Evolutionary conservation across 1,139 yeast genomes (phyloP).

Genomic region (Geotrichum klebahnii): DNA sequence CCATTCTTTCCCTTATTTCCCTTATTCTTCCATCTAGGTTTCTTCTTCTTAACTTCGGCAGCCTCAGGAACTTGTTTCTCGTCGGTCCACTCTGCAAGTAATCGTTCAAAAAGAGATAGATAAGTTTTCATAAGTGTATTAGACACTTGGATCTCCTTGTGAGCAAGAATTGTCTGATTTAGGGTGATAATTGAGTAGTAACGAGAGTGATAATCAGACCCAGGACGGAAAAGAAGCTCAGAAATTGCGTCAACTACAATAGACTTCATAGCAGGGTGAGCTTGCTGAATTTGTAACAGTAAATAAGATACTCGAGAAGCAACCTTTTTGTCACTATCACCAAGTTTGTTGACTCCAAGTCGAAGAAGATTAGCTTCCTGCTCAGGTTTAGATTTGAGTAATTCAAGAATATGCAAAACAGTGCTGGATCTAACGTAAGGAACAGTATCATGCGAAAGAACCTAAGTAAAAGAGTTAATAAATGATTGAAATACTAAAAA

Average conservation of each 20-base stretch:
- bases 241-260: conserved; percentile 74
- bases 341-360: conserved; percentile 87
- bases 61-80: conserved; percentile 38
- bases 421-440: conserved; percentile 80
- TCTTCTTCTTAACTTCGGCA: conserved; percentile 42
- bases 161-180: conserved; percentile 85
- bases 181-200: conserved; percentile 84
- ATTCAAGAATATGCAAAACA: conserved; percentile 70
- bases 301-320: conserved; percentile 84
- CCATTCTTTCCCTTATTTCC: conserved; percentile 61
- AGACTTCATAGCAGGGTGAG: conserved; percentile 93
- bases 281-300: conserved; percentile 74
- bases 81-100: conserved; percentile 65
- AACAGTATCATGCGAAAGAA: conserved; percentile 83
- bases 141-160: conserved; percentile 71
- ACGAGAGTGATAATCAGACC: conserved; percentile 78
- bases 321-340: conserved; percentile 88
- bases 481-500: background rate
- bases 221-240: conserved; percentile 72
- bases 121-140: conserved; percentile 79
- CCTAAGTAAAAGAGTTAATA: conserved; percentile 14
- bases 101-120: conserved; percentile 78
- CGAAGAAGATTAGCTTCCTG: conserved; percentile 89
- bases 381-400: conserved; percentile 84
- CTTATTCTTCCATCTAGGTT: conserved; percentile 40